Evolutionary conservation across 257 asterid genomes (phyloP).

Genomic region (Ballota nigra): DNA sequence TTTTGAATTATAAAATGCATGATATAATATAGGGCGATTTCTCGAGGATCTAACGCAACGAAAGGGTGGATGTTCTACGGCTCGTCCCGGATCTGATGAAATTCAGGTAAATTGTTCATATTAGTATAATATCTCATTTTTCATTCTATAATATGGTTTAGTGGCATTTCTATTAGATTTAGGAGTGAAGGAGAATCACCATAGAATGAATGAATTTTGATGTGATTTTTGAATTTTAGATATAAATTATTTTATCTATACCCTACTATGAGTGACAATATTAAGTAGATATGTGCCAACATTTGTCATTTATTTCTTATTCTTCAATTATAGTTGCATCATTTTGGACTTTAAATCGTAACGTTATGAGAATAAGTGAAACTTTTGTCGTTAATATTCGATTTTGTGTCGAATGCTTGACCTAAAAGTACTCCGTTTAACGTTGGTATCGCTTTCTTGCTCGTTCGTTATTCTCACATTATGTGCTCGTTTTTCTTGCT

Average conservation of each 20-base stretch:
- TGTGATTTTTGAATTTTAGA: not conserved
- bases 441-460: not conserved
- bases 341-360: not conserved
- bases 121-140: not conserved
- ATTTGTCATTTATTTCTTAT: not conserved
- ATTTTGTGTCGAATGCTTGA: conserved; percentile 1
- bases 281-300: not conserved
- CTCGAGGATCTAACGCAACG: not conserved
- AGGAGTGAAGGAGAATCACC: not conserved
- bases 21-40: no score
- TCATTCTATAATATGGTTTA: not conserved
- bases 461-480: not conserved
- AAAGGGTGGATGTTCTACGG: not conserved
- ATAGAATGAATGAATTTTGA: not conserved
- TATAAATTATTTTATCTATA: not conserved
- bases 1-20: no score
- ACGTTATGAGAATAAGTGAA: not conserved
- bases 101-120: conserved; percentile 11
- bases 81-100: not conserved
- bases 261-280: no score
- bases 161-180: not conserved
- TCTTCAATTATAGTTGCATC: not conserved
- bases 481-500: no score
- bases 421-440: not conserved
- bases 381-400: not conserved